A percentile compares a stretch with the other conserved stretches of the same genome.
Evolutionary conservation across 345 rosid genomes (phyloP).

Genomic region (Corymbia maculata): DNA sequence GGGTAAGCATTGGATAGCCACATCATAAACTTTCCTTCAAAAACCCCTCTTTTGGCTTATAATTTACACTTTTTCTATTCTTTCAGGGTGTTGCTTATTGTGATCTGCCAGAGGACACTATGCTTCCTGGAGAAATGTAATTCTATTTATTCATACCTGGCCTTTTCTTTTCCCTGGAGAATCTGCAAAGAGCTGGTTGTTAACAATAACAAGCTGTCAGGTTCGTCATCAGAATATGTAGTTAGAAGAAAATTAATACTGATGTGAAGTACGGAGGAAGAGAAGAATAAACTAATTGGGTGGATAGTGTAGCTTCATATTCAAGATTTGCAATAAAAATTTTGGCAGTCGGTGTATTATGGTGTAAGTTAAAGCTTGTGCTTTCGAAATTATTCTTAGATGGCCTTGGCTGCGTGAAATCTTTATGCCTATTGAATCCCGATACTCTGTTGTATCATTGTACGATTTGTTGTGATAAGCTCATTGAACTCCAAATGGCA

Average conservation of each 20-base stretch:
- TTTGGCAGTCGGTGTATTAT: background rate
- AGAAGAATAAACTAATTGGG: background rate
- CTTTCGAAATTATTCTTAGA: background rate
- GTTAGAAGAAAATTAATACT: background rate
- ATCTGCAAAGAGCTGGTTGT: background rate
- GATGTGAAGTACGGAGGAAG: background rate
- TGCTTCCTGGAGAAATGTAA: constrained; percentile 99
- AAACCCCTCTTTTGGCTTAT: background rate
- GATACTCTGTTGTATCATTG: background rate
- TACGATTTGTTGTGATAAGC: background rate
- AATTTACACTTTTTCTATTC: background rate
- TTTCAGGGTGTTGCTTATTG: constrained; percentile 83
- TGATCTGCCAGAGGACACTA: constrained; percentile 93
- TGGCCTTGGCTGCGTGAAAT: background rate
- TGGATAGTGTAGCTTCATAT: background rate
- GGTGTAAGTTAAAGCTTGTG: background rate
- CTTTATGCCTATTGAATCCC: background rate
- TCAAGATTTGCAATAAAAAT: background rate
- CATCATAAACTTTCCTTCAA: background rate
- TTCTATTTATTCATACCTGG: background rate
- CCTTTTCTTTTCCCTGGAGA: background rate
- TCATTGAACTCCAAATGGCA: background rate
- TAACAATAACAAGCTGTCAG: background rate
- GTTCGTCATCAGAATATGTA: background rate
- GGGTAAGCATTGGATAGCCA: constrained; percentile 29